Conservation (phyloP, 345 rosid genomes). For the Pugionium cornutum region DNA sequence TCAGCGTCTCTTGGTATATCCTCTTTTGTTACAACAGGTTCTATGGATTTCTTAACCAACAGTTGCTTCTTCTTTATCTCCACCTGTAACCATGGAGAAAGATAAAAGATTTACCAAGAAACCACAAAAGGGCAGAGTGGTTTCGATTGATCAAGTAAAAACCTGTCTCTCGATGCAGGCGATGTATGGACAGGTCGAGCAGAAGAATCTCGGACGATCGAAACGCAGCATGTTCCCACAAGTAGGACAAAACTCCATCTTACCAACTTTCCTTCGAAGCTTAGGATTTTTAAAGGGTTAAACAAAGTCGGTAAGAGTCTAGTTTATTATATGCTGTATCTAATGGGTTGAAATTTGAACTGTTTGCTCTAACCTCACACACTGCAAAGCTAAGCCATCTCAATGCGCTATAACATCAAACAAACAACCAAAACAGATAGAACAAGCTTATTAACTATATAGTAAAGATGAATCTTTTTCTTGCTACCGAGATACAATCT, state of each 20-base stretch:
- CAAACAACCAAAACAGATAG: too few species aligned
- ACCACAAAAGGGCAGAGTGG: background rate
- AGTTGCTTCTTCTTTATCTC: conserved; percentile 41
- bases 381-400: too few species aligned
- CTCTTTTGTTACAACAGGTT: conserved; percentile 29
- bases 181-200: conserved; percentile 40
- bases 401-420: too few species aligned
- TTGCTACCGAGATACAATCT: too few species aligned
- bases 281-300: too few species aligned
- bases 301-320: too few species aligned
- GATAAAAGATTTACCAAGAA: background rate
- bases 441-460: too few species aligned
- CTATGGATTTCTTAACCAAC: conserved; percentile 34
- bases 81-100: conserved; percentile 18
- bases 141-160: too few species aligned
- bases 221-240: conserved; percentile 42
- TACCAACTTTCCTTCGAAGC: background rate
- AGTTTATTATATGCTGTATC: too few species aligned
- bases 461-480: too few species aligned
- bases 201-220: conserved; percentile 29
- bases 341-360: too few species aligned
- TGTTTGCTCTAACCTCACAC: too few species aligned
- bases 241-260: conserved; percentile 41
- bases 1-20: conserved; percentile 33
- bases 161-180: conserved; percentile 36